Base-by-base conservation (phyloP, 2,329 filamentous ascomycete species). In the Chalaropsis thielavioides region DNA sequence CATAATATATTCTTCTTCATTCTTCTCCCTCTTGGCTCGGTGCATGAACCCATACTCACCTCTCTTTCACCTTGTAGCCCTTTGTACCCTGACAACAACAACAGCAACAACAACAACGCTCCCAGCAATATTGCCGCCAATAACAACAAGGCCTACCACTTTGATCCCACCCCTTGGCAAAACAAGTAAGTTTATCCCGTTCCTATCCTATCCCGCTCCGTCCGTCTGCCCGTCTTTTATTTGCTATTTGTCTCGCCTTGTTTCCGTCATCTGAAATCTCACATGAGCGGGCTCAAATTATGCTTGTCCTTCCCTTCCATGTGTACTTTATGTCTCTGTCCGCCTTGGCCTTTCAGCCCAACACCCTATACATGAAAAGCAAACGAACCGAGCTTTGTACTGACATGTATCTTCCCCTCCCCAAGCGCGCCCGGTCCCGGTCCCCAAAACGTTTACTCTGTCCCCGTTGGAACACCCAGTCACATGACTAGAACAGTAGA, bases 401-500 rank as follows among this genome's bases (percentile, higher is more conserved):
- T 58, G 22, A 64, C 51, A 64, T 43, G 8, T 43, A 59, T 43
- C 62, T n/a, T 46, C 49, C 31, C n/a, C 24, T 54, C 35, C 19
- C 44, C 40, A 35, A 67, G 66, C 63, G 49, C 63, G 10, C 41
- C 61, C 41, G 62, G 59, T n/a, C 46, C 65, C 43, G 46, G 51
- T 15, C 27, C 59, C 24, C 46, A 56, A 51, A 62, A 49, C 41
- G 58, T 67, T 11, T 67, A 67, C 43, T 64, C 66, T 6, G 66
- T 67, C 46, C 66, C 66, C 13, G 66, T 67, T 19, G 66, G 66
- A 38, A 67, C 66, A 13, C 66, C 66, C 11, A 67, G 67, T 66
- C 69, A 69, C 66, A 70, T 68, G 69, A 68, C 68, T 67, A 68
- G 69, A 67, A 10, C 54, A 35, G 49, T 54, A 49, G 65, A 67